Base-by-base conservation (phyloP, 2,329 filamentous ascomycete genomes). In the Fusarium sp. region DNA sequence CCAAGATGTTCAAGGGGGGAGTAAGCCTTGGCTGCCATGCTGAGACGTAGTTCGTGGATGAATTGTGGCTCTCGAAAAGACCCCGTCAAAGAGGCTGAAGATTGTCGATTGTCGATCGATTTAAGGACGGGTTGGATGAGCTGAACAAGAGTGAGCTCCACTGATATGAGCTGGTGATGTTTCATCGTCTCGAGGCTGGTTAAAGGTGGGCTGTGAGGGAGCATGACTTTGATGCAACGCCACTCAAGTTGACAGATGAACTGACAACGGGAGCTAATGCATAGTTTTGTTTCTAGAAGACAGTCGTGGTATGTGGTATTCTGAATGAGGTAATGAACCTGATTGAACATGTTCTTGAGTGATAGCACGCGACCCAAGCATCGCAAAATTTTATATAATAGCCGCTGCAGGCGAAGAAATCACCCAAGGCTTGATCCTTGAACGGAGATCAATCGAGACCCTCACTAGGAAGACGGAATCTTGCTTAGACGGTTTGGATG, bases 181-280 rank as follows among this genome's bases (percentile, higher is more conserved):
- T 62, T 52, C 59, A 62, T 62, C 43, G 59, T 43, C 30, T 50
- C 20, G 40, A 52, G 59, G 43, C 40, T 62, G 30, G 40, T 20
- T 62, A n/a, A 32, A 35, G 17, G 27, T n/a, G 37, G 58, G 30
- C 8, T 27, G 17, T 35, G 15, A 30, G 25, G 47, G 25, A 30
- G 6, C 47, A 54, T 52, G 47, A 52, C 17, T 14, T 52, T 17
- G 38, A 27, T 25, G 20, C 38, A 40, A 52, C 43, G 32, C 32
- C 58, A 50, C 10, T 30, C n/a, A 8, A 38, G 45, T 38, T 37
- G 45, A 52, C 43, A 25, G 60, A 63, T 50, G 45, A 33, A 43
- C 37, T 56, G 50, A 56, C 33, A 43, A 43, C 35, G 61, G 61
- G 32, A 56, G 15, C 47, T 64, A 64, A 57, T 32, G 50, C 35